Evolutionary conservation across 768 basidiomycete species (phyloP).

Genomic region (Leccinum disarticulatum): DNA sequence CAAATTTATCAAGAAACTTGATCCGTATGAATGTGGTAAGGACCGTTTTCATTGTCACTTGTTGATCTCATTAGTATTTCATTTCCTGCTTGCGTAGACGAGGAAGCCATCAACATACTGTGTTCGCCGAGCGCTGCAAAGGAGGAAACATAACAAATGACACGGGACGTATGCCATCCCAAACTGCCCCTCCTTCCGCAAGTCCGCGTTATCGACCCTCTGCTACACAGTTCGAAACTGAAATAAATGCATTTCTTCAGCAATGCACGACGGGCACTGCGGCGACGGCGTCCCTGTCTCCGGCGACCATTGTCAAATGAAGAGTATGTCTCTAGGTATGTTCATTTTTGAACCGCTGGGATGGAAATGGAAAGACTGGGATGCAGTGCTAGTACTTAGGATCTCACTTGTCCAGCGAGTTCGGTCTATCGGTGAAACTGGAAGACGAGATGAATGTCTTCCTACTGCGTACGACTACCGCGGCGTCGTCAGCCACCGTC

Average conservation of each 20-base stretch:
- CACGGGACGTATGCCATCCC: not conserved
- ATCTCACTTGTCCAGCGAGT: not conserved
- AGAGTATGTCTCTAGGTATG: slow-evolving; percentile 12
- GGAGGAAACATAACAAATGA: slow-evolving; percentile 1
- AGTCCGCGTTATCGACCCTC: slow-evolving; percentile 11
- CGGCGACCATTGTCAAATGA: slow-evolving; percentile 9
- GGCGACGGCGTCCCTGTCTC: not conserved
- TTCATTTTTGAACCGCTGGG: not conserved
- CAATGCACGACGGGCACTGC: not conserved
- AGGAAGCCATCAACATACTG: slow-evolving; percentile 19
- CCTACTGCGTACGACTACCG: not conserved
- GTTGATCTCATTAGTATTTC: not conserved
- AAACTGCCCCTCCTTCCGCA: not conserved
- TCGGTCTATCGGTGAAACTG: not conserved
- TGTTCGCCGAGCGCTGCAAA: not conserved
- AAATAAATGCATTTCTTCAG: not conserved
- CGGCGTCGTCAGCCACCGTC: not conserved
- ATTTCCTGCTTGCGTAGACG: slow-evolving; percentile 15
- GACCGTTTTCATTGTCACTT: not conserved
- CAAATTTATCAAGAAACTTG: slow-evolving; percentile 24
- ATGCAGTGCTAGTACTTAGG: not conserved
- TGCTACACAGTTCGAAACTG: not conserved
- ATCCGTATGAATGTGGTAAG: slow-evolving; percentile 19
- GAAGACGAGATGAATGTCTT: slow-evolving; percentile 4
- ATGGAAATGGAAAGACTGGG: not conserved